A percentile compares a stretch with the other conserved stretches of the same genome.
These are phyloP conservation scores for Rhodosporidiobolus odoratus DNA, from an alignment of 768 basidiomycete genomes.

Conservation along the genomic window DNA sequence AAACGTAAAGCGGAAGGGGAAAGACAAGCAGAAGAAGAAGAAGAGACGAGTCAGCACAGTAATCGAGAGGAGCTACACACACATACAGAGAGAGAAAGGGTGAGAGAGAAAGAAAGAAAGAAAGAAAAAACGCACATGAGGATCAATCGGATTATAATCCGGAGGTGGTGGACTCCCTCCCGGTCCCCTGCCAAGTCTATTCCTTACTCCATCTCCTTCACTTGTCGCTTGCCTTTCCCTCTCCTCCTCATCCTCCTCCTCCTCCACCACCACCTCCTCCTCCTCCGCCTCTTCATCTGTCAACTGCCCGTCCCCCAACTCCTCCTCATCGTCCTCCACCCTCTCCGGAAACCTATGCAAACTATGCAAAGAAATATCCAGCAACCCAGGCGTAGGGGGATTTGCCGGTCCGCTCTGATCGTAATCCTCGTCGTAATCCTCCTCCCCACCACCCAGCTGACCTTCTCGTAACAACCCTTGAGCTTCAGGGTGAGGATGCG, in stretches of 20 bases:
- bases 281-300: constrained; percentile 20
- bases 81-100: not conserved
- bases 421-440: constrained; percentile 17
- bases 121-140: constrained; percentile 23
- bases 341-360: constrained; percentile 42
- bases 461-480: not conserved
- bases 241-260: constrained; percentile 37
- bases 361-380: constrained; percentile 50
- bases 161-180: constrained; percentile 21
- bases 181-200: not conserved
- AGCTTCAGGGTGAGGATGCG: constrained; percentile 45
- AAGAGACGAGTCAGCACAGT: no score
- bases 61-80: not conserved
- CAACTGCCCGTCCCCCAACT: not conserved
- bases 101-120: constrained; percentile 4
- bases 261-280: constrained; percentile 35
- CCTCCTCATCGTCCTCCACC: constrained; percentile 33
- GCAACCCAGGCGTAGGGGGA: constrained; percentile 50
- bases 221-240: not conserved
- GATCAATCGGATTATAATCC: constrained; percentile 33
- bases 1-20: not conserved
- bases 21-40: not conserved
- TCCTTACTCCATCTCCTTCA: not conserved
- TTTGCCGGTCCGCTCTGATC: constrained; percentile 45
- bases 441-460: constrained; percentile 1